A percentile compares a stretch with the other conserved stretches of the same genome.
Evolutionary conservation across 1,284 basidiomycete genomes (phyloP).

Genomic region (Ustilago sp.): DNA sequence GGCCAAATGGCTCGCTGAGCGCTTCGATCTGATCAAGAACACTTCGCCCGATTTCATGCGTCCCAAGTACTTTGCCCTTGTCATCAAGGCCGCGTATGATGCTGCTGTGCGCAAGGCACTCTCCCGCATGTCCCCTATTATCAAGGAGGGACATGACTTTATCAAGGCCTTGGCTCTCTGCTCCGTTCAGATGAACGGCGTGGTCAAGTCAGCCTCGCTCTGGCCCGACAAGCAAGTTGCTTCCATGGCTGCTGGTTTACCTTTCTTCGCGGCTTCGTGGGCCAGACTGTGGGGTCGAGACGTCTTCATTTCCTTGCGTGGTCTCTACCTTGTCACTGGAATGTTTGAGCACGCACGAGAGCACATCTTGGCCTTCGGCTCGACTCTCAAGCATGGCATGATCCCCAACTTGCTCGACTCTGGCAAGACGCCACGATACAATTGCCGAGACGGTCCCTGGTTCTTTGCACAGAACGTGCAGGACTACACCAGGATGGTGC

Average conservation of each 20-base stretch:
- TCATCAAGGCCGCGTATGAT: constrained; percentile 57
- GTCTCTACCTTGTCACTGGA: constrained; percentile 64
- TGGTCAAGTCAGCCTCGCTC: constrained; percentile 62
- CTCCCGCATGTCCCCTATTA: constrained; percentile 56
- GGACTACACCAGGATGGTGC: constrained; percentile 86
- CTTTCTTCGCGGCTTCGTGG: constrained; percentile 65
- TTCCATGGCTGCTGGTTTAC: constrained; percentile 65
- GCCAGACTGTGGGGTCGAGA: constrained; percentile 65
- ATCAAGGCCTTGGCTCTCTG: constrained; percentile 59
- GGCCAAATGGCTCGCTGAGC: constrained; percentile 58
- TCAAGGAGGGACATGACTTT: constrained; percentile 61
- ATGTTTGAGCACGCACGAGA: constrained; percentile 57
- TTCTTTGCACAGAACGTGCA: constrained; percentile 99
- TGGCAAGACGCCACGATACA: constrained; percentile 73
- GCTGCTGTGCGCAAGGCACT: constrained; percentile 56
- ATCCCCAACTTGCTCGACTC: constrained; percentile 66
- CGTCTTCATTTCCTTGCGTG: constrained; percentile 65
- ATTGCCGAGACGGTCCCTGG: constrained; percentile 92
- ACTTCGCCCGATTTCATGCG: constrained; percentile 62
- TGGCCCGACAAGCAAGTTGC: constrained; percentile 63
- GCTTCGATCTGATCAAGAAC: constrained; percentile 59
- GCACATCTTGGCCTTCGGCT: constrained; percentile 63
- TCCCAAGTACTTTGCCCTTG: constrained; percentile 66
- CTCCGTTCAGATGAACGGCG: constrained; percentile 64
- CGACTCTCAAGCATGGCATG: constrained; percentile 63